These are phyloP conservation scores for Debaryomycetaceae sp. DNA, from an alignment of 1,139 yeast species.

Conservation along the genomic window DNA sequence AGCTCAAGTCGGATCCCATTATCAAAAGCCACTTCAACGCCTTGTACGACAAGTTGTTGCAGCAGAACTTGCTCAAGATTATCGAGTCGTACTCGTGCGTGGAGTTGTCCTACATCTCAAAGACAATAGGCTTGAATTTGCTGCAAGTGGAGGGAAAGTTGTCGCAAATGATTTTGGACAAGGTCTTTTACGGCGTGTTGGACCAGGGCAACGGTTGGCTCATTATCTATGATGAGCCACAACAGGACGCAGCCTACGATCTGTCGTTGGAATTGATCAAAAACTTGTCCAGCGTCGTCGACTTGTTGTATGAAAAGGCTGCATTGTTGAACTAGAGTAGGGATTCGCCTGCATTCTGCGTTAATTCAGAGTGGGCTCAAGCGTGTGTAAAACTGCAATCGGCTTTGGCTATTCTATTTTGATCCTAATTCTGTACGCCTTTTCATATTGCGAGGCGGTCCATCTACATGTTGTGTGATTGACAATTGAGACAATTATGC, in stretches of 20 bases:
- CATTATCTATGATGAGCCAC: slow-evolving; percentile 82
- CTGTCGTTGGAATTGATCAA: slow-evolving; percentile 80
- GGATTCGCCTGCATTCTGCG: background rate
- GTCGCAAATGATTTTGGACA: slow-evolving; percentile 93
- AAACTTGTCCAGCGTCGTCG: slow-evolving; percentile 82
- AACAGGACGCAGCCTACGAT: slow-evolving; percentile 80
- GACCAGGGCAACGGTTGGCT: slow-evolving; percentile 99
- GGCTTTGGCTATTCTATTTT: too few species aligned
- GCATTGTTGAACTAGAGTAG: slow-evolving; percentile 49
- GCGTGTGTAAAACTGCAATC: too few species aligned
- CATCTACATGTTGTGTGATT: too few species aligned
- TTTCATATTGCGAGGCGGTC: too few species aligned
- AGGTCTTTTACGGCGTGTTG: slow-evolving; percentile 86
- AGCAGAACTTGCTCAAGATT: slow-evolving; percentile 86
- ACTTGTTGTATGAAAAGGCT: slow-evolving; percentile 88
- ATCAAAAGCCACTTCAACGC: slow-evolving; percentile 90
- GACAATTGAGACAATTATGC: too few species aligned
- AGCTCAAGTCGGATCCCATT: slow-evolving; percentile 77
- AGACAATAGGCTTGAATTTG: slow-evolving; percentile 76
- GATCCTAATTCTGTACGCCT: too few species aligned
- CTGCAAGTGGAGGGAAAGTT: slow-evolving; percentile 90
- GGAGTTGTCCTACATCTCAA: slow-evolving; percentile 80
- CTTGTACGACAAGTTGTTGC: slow-evolving; percentile 83
- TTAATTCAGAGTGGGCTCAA: too few species aligned
- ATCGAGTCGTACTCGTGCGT: slow-evolving; percentile 95